Evolutionary conservation across 2,329 filamentous ascomycete genomes (phyloP), one percentile per base, ranked within the genome.

Genomic region (Sporothrix schenckii): DNA sequence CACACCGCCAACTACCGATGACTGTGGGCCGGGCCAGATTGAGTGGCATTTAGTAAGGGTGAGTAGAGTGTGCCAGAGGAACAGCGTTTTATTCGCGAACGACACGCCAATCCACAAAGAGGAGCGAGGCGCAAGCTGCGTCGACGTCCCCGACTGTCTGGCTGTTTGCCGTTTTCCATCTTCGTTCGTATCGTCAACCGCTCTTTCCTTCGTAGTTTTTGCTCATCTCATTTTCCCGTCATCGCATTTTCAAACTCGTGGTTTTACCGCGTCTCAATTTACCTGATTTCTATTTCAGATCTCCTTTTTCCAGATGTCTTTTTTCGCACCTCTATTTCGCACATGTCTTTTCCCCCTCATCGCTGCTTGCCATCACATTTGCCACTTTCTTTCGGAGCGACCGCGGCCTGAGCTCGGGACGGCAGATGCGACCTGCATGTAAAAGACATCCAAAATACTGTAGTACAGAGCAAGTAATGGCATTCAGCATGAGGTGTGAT

Each of bases 11-110:
- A 61, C 53, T 52, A 49, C 53, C 53, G 66, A 61, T 41, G 54
- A 69, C 10, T 68, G 44, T 39, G 39, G 27, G 41, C 41, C 41
- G 27, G 44, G 56, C 54, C 21, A 44, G 24, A 47, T 67, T 47
- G n/a, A 60, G 49, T 54, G 56, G 65, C 65, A 68, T 68, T 70
- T 60, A 53, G 47, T 50, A 41, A 56, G 24, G 54, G 49, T 9
- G 47, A 53, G 65, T 50, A 49, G 56, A 65, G 65, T 70, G 63
- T 68, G 69, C 11, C 54, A 54, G 24, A 65, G 50, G 65, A 54
- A 53, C 65, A 49, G 16, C 69, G 21, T 70, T 49, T 47, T 30
- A 70, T 70, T 70, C 69, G 69, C 27, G 69, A 61, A 16, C 47
- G 30, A 34, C 27, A 41, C 21, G 56, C 11, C 68, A 47, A 39